Evolutionary conservation across 2,329 filamentous ascomycete species (phyloP).

Genomic region (Fusarium newnesense): DNA sequence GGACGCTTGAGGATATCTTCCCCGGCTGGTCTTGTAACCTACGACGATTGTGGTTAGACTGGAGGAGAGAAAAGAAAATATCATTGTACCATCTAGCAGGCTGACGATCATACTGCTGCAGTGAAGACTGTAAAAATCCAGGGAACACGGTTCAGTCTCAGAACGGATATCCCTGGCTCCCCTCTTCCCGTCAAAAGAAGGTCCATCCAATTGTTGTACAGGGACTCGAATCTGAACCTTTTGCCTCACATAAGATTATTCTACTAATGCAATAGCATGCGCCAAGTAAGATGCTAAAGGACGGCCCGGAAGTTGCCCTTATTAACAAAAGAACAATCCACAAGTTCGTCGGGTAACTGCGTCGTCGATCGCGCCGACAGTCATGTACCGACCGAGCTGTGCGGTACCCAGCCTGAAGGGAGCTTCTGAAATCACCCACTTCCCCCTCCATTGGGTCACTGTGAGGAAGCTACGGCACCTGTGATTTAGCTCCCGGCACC

Average conservation of each 20-base stretch:
- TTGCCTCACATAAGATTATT: background rate
- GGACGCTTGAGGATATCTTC: constrained; percentile 29
- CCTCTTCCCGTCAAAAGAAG: constrained; percentile 1
- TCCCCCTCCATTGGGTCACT: background rate
- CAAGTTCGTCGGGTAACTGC: constrained; percentile 36
- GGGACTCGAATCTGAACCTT: constrained; percentile 9
- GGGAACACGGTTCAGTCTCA: constrained; percentile 21
- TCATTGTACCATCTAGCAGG: constrained; percentile 1
- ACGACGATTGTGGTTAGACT: constrained; percentile 5
- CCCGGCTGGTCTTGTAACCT: constrained; percentile 11
- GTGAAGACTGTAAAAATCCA: constrained; percentile 6
- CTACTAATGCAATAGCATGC: constrained; percentile 22
- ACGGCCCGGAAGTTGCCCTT: constrained; percentile 3
- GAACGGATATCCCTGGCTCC: constrained; percentile 8
- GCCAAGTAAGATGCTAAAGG: constrained; percentile 2
- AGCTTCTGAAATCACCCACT: background rate
- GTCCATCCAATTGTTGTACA: constrained; percentile 39
- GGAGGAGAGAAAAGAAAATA: constrained; percentile 8
- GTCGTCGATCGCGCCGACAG: constrained; percentile 24
- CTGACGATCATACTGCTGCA: background rate
- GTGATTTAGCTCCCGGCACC: constrained; percentile 23
- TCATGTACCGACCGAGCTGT: background rate
- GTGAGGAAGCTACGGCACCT: constrained; percentile 13
- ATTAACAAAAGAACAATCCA: constrained; percentile 22
- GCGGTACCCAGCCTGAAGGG: background rate